These are phyloP conservation scores for Mucor sp. DNA, from an alignment of 371 early-diverging fungal genomes.

Conservation along the genomic window DNA sequence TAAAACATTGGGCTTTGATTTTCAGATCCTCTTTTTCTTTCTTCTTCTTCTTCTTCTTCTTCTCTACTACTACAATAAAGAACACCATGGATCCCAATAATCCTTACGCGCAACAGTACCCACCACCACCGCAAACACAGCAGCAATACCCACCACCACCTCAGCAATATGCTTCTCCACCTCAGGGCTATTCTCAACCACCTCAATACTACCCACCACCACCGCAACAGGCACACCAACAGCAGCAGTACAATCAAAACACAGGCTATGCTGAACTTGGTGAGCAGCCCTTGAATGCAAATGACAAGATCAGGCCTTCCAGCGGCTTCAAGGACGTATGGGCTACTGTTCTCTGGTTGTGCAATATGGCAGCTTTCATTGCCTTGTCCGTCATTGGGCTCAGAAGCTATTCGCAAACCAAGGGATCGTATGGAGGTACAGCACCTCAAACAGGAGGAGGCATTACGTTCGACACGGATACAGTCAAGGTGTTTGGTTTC, in stretches of 20 bases:
- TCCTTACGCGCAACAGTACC: constrained; percentile 7
- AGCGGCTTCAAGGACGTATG: constrained; percentile 68
- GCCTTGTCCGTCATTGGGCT: constrained; percentile 62
- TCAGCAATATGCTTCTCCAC: constrained; percentile 4
- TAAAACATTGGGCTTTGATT: background rate
- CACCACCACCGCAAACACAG: background rate
- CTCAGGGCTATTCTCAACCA: background rate
- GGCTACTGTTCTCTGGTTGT: constrained; percentile 66
- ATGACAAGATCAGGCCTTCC: constrained; percentile 32
- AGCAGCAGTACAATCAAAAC: background rate
- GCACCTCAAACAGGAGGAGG: constrained; percentile 32
- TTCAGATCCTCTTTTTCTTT: background rate
- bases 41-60: background rate
- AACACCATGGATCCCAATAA: constrained; percentile 3
- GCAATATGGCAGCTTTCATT: constrained; percentile 63
- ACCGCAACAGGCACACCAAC: constrained; percentile 1
- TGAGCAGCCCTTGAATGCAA: constrained; percentile 10
- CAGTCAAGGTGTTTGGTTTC: constrained; percentile 56
- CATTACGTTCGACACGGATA: constrained; percentile 41
- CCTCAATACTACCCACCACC: constrained; percentile 18
- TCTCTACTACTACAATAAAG: background rate
- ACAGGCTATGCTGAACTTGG: constrained; percentile 12
- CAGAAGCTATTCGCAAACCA: constrained; percentile 23
- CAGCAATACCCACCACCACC: constrained; percentile 6
- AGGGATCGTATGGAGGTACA: constrained; percentile 24